A percentile compares a stretch with the other conserved stretches of the same genome.
phyloP scores from a whole-genome alignment of 2,329 filamentous ascomycete genomes.

The Penicillium sp. region DNA sequence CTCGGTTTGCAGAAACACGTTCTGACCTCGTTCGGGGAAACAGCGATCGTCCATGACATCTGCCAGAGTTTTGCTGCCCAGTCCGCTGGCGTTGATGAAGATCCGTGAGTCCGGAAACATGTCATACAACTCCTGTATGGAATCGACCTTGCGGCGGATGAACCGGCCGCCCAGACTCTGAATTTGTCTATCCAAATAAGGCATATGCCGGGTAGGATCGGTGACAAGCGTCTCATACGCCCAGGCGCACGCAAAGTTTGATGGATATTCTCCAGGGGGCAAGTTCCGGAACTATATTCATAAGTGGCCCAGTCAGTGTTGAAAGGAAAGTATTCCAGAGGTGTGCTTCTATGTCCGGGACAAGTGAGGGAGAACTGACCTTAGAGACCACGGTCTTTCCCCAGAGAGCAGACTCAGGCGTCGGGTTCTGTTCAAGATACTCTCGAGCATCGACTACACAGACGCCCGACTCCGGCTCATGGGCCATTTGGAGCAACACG shows the following conservation, averaged over 20 bases:
- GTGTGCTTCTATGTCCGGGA: neutral
- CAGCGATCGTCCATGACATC: constrained; percentile 40
- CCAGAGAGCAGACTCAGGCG: constrained; percentile 37
- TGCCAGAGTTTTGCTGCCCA: constrained; percentile 36
- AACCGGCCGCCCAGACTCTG: constrained; percentile 35
- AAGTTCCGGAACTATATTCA: constrained; percentile 37
- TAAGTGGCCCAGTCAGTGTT: neutral
- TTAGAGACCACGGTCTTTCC: constrained; percentile 38
- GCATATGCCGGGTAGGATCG: constrained; percentile 42
- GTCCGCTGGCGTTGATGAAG: constrained; percentile 43
- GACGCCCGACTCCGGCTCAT: constrained; percentile 37
- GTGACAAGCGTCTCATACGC: constrained; percentile 40
- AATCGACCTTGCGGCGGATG: constrained; percentile 35
- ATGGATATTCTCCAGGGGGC: constrained; percentile 32
- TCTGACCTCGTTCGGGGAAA: constrained; percentile 41
- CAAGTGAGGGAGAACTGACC: constrained; percentile 19
- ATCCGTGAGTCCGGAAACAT: constrained; percentile 39
- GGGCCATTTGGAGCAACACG: constrained; percentile 37
- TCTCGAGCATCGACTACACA: constrained; percentile 38
- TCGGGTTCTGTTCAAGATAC: constrained; percentile 37
- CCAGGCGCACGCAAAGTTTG: constrained; percentile 37
- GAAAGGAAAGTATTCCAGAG: neutral
- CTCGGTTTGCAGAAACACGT: constrained; percentile 38
- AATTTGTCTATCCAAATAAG: constrained; percentile 34
- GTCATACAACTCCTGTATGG: constrained; percentile 35